Evolutionary conservation across 805 yeast species (phyloP).

Genomic region (Cyberlindnera veronae): DNA sequence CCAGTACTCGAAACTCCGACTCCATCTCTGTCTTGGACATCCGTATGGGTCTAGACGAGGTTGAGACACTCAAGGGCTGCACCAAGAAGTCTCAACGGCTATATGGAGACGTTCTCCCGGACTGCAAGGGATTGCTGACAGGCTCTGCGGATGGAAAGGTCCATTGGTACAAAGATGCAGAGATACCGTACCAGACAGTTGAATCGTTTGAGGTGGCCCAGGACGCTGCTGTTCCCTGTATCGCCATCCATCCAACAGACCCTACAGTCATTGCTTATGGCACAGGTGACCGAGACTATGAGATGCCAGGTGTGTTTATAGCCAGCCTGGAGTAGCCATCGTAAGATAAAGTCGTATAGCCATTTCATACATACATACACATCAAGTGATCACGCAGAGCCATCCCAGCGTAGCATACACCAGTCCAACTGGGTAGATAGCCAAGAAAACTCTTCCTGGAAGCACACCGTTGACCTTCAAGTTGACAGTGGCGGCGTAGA

Average conservation of each 20-base stretch:
- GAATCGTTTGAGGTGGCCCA: neutral
- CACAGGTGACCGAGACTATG: constrained; percentile 21
- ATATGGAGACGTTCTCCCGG: constrained; percentile 20
- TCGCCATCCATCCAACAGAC: constrained; percentile 18
- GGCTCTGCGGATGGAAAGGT: constrained; percentile 26
- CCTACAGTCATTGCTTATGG: constrained; percentile 14
- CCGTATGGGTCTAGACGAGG: constrained; percentile 28
- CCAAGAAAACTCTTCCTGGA: constrained; percentile 57
- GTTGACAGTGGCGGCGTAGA: constrained; percentile 59
- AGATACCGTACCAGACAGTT: constrained; percentile 14
- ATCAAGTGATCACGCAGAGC: constrained; percentile 57
- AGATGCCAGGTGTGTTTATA: constrained; percentile 5
- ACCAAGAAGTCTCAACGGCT: constrained; percentile 23
- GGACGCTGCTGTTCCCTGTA: constrained; percentile 14
- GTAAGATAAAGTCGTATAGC: no score
- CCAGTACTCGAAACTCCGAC: constrained; percentile 29
- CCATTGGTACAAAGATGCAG: constrained; percentile 24
- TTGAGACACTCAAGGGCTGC: constrained; percentile 12
- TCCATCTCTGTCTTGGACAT: constrained; percentile 34
- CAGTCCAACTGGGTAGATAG: constrained; percentile 63
- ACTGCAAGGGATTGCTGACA: constrained; percentile 27
- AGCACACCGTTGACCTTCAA: constrained; percentile 60
- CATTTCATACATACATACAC: neutral
- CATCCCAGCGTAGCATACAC: constrained; percentile 62
- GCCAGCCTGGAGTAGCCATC: neutral